phyloP scores from a whole-genome alignment of 2,329 filamentous ascomycete genomes.

The Bipolaris gigantea region DNA sequence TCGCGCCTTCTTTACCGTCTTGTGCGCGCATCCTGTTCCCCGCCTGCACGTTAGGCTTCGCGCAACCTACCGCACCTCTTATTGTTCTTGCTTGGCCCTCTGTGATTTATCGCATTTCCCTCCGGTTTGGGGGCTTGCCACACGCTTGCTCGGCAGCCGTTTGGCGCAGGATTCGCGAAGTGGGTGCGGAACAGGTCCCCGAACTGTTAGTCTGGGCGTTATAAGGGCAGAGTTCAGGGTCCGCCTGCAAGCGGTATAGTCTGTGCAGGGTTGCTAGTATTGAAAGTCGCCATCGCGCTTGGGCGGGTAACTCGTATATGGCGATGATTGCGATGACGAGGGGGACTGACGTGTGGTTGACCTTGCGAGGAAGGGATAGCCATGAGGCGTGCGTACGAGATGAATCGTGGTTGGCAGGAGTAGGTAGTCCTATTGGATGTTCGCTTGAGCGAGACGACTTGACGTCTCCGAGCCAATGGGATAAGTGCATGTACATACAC shows the following conservation, averaged over 20 bases:
- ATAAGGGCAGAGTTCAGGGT: slow-evolving; percentile 23
- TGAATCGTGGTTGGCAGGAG: neutral
- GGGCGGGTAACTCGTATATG: slow-evolving; percentile 3
- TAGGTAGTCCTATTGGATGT: neutral
- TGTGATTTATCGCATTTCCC: no score
- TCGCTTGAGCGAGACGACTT: neutral
- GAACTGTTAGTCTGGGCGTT: slow-evolving; percentile 26
- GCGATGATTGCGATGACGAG: neutral
- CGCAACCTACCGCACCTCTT: neutral
- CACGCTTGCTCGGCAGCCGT: neutral
- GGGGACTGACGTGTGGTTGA: neutral
- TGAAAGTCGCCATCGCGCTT: slow-evolving; percentile 5
- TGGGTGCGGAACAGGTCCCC: slow-evolving; percentile 19
- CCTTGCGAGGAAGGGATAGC: neutral
- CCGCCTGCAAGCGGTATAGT: slow-evolving; percentile 6
- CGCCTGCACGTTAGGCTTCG: neutral
- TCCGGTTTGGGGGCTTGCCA: no score
- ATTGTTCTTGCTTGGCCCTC: neutral
- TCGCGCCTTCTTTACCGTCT: neutral
- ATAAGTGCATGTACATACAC: neutral
- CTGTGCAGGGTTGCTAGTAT: slow-evolving; percentile 16
- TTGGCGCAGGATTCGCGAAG: slow-evolving; percentile 5
- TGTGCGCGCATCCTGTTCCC: neutral
- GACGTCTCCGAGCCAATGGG: neutral
- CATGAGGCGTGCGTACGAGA: neutral